Evolutionary conservation across 306 rosid genomes (phyloP).

Genomic region (Dalbergia cochinchinensis): DNA sequence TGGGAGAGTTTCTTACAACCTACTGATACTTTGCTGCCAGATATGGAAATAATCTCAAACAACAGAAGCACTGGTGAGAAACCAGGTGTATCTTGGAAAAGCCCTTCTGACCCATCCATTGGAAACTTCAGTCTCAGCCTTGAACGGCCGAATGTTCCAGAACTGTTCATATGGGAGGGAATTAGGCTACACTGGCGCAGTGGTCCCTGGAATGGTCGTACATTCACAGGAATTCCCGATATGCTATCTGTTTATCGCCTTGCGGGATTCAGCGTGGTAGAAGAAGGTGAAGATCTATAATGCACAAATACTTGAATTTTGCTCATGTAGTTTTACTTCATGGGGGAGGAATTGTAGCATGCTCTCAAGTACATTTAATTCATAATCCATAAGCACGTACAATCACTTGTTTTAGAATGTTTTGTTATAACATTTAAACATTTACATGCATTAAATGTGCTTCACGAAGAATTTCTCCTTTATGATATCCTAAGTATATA

Average conservation of each 20-base stretch:
- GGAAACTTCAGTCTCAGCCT: slow-evolving; percentile 5
- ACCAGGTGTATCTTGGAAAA: slow-evolving; percentile 1
- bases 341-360: too few relatives aligned
- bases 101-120: slow-evolving; percentile 23
- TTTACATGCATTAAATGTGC: too few relatives aligned
- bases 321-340: too few relatives aligned
- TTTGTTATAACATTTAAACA: too few relatives aligned
- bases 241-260: slow-evolving; percentile 4
- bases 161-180: slow-evolving; percentile 40
- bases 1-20: slow-evolving; percentile 21
- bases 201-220: slow-evolving; percentile 48
- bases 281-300: neutral
- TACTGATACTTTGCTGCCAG: neutral
- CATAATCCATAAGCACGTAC: too few relatives aligned
- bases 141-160: slow-evolving; percentile 5
- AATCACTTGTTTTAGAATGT: too few relatives aligned
- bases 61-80: slow-evolving; percentile 25
- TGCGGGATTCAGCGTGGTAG: neutral
- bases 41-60: neutral
- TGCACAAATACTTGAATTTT: too few relatives aligned
- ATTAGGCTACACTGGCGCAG: slow-evolving; percentile 40
- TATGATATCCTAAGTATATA: too few relatives aligned
- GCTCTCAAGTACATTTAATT: too few relatives aligned
- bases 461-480: too few relatives aligned
- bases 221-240: slow-evolving; percentile 36